phyloP scores from a whole-genome alignment of 2,329 filamentous ascomycete genomes.

The Coniochaeta ligniaria region DNA sequence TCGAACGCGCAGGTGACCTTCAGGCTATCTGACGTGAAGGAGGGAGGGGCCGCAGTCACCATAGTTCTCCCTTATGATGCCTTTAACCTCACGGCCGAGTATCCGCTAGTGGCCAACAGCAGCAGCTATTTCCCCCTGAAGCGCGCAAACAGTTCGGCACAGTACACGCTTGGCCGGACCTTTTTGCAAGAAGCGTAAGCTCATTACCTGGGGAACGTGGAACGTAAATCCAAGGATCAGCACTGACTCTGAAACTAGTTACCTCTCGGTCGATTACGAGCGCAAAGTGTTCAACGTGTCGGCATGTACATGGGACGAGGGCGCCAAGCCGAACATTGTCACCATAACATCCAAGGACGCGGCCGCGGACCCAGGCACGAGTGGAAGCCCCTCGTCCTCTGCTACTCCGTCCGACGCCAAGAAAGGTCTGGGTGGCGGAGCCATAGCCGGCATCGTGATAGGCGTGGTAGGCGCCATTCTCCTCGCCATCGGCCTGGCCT shows the following conservation, averaged over 20 bases:
- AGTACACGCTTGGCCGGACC: constrained; percentile 26
- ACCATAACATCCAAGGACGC: constrained; percentile 17
- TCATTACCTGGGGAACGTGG: neutral
- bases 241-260: constrained; percentile 12
- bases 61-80: constrained; percentile 24
- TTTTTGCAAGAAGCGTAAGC: constrained; percentile 27
- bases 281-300: constrained; percentile 30
- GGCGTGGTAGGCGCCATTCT: constrained; percentile 9
- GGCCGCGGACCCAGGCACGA: neutral
- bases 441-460: constrained; percentile 18
- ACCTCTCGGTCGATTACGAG: constrained; percentile 31
- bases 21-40: constrained; percentile 22
- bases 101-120: constrained; percentile 19
- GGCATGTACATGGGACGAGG: constrained; percentile 24
- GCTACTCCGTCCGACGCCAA: neutral
- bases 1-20: constrained; percentile 25
- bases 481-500: constrained; percentile 7
- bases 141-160: constrained; percentile 22
- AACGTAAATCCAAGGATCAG: neutral
- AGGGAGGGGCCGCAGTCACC: constrained; percentile 22
- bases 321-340: constrained; percentile 22
- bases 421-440: constrained; percentile 11
- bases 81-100: constrained; percentile 22
- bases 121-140: constrained; percentile 26
- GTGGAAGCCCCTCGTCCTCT: neutral